These are phyloP conservation scores for Climacium dendroides DNA, from an alignment of 225 moss, liverwort and hornwort species.

Conservation along the genomic window DNA sequence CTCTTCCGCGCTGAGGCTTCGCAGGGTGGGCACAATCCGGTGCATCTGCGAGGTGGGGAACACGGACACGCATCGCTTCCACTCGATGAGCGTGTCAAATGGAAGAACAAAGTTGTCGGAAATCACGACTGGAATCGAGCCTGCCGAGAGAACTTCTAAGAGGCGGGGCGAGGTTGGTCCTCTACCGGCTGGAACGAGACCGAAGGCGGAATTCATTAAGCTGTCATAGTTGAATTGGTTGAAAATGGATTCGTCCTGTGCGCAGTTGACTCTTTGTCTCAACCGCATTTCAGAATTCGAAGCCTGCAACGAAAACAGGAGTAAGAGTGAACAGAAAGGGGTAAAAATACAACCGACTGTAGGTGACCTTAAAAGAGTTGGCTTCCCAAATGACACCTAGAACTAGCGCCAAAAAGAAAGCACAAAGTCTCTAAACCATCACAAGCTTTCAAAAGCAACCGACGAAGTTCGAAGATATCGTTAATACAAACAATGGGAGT, in stretches of 20 bases:
- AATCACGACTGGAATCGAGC: constrained; percentile 32
- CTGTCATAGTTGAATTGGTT: not conserved
- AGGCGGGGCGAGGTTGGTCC: constrained; percentile 11
- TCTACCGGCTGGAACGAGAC: constrained; percentile 10
- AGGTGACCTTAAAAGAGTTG: not conserved
- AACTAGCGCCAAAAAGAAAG: not conserved
- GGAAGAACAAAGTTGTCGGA: constrained; percentile 24
- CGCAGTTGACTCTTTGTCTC: not conserved
- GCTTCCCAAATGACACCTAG: not conserved
- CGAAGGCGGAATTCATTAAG: constrained; percentile 31
- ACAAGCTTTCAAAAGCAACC: not conserved
- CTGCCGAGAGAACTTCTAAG: constrained; percentile 31
- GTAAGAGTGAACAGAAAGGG: not conserved
- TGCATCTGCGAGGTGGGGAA: constrained; percentile 26
- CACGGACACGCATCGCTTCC: constrained; percentile 25
- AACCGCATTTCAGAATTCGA: not conserved
- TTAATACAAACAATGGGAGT: not conserved
- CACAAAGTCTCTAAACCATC: not conserved
- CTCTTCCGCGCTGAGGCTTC: constrained; percentile 2
- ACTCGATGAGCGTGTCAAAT: constrained; percentile 36
- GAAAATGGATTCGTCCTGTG: not conserved
- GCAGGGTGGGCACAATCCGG: constrained; percentile 21
- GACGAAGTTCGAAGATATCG: not conserved
- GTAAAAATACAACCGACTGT: not conserved
- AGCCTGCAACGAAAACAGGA: not conserved